Evolutionary conservation across 257 asterid genomes (phyloP).

Genomic region (Gentiana macrophylla): DNA sequence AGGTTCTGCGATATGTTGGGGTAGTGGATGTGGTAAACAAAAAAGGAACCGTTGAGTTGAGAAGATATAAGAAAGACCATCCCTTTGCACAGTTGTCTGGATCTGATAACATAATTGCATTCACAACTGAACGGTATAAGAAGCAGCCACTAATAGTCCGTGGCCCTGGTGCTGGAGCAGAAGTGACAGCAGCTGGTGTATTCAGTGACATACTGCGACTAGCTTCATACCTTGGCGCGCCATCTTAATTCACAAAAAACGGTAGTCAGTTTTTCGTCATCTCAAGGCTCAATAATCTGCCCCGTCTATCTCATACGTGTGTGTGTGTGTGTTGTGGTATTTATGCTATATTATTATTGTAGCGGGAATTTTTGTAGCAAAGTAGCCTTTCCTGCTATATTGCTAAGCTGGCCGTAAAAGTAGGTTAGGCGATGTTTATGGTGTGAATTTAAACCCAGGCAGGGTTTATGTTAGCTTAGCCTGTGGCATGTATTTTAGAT

Average conservation of each 20-base stretch:
- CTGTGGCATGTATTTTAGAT: too few species aligned
- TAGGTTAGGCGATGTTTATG: too few species aligned
- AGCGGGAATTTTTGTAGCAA: neutral
- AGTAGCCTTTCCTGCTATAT: neutral
- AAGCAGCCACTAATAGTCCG: conserved; percentile 88
- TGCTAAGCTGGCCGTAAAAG: too few species aligned
- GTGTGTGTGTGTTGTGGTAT: too few species aligned
- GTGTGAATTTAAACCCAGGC: too few species aligned
- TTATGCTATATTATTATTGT: neutral
- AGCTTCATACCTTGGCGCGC: conserved; percentile 95
- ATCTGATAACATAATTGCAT: conserved; percentile 91
- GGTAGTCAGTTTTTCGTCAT: neutral
- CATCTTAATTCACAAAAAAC: conserved; percentile 33
- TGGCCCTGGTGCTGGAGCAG: conserved; percentile 99
- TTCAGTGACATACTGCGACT: conserved; percentile 92
- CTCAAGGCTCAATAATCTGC: neutral
- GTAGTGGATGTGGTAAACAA: conserved; percentile 80
- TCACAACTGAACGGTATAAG: conserved; percentile 86
- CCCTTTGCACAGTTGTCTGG: conserved; percentile 97
- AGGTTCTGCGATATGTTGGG: conserved; percentile 96
- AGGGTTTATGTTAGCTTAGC: too few species aligned
- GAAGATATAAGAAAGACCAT: conserved; percentile 69
- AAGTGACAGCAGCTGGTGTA: conserved; percentile 95
- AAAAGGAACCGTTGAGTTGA: conserved; percentile 72
- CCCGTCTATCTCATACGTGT: neutral